Evolutionary conservation across 129 eudicot species (phyloP).

Genomic region (Cynara cardunculus): DNA sequence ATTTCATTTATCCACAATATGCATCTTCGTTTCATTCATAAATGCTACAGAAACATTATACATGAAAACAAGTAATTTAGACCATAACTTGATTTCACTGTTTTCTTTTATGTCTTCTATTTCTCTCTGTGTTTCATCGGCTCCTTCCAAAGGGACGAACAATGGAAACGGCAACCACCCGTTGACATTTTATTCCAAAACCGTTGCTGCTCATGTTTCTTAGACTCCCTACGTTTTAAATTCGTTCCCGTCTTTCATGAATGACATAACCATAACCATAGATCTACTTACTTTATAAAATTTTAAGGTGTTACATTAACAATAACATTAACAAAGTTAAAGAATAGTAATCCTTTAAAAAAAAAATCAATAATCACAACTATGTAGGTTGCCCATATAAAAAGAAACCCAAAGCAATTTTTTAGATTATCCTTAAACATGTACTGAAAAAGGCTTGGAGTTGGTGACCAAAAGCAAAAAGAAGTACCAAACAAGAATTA

Average conservation of each 20-base stretch:
- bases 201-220: too few species aligned
- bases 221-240: not conserved
- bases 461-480: conserved; percentile 30
- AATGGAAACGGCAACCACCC: not conserved
- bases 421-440: conserved; percentile 28
- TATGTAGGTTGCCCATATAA: not conserved
- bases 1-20: too few species aligned
- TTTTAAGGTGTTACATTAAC: not conserved
- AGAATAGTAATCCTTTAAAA: not conserved
- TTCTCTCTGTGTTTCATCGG: too few species aligned
- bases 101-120: too few species aligned
- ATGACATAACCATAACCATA: not conserved
- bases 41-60: not conserved
- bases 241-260: not conserved
- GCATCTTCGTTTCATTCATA: too few species aligned
- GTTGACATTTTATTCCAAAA: not conserved
- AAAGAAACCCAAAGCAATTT: not conserved
- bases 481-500: conserved; percentile 30
- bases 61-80: not conserved
- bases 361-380: not conserved
- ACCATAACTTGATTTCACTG: not conserved
- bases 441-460: conserved; percentile 19
- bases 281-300: too few species aligned
- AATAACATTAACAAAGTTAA: not conserved
- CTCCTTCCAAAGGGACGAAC: not conserved